Conservation (phyloP, 805 yeast genomes). For the Candida oleophila region DNA sequence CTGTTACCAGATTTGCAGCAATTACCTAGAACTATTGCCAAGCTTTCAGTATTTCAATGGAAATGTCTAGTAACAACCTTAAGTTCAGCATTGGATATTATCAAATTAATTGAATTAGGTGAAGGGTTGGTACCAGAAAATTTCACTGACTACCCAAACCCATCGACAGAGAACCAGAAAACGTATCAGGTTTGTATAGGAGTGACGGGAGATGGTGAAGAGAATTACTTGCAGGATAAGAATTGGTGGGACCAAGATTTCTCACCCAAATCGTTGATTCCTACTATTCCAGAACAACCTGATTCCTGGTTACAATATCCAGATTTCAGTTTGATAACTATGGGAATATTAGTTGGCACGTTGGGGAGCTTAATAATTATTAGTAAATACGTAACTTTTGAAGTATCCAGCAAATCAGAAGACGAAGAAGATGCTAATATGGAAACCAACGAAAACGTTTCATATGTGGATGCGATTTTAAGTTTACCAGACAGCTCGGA, state of each 20-base stretch:
- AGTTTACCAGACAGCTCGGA: not conserved
- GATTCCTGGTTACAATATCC: slow-evolving; percentile 7
- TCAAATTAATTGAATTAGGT: slow-evolving; percentile 38
- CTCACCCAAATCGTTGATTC: not conserved
- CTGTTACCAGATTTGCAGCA: slow-evolving; percentile 20
- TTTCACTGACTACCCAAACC: not conserved
- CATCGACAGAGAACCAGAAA: slow-evolving; percentile 1
- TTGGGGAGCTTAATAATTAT: slow-evolving; percentile 3
- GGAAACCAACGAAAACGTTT: not conserved
- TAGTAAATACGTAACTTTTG: slow-evolving; percentile 8
- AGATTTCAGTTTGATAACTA: not conserved
- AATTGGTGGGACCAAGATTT: slow-evolving; percentile 14
- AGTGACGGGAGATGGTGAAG: not conserved
- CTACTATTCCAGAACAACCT: slow-evolving; percentile 1
- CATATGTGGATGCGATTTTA: not conserved
- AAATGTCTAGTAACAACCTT: slow-evolving; percentile 28
- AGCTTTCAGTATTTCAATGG: slow-evolving; percentile 22
- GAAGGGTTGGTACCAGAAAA: slow-evolving; percentile 32
- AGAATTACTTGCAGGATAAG: not conserved
- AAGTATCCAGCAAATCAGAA: not conserved
- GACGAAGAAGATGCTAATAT: not conserved
- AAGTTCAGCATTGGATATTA: slow-evolving; percentile 25
- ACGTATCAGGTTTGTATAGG: slow-evolving; percentile 3
- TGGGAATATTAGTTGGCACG: not conserved
- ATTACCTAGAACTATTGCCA: slow-evolving; percentile 12